Evolutionary conservation across 2,329 filamentous ascomycete species (phyloP), one percentile per base, ranked within the genome.

Genomic region (Metarhizium humberi): DNA sequence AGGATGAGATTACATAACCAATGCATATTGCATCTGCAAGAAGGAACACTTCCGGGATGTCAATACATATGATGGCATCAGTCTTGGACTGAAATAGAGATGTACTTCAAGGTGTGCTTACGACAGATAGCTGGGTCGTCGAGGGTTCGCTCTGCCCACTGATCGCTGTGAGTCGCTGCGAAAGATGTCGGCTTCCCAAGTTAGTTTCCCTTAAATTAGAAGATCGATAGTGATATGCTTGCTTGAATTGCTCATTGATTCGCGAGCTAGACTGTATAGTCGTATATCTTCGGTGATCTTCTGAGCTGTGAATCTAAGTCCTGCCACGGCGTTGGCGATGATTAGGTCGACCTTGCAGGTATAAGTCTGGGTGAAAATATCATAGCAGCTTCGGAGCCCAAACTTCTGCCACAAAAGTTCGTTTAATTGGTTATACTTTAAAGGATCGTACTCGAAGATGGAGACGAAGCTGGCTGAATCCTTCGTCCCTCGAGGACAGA

Each of bases 341-440:
- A 86, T 78, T 45, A 88, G 77, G 67, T 96, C 91, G 55, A 96
- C 85, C 73, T 94, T 94, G 59, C 90, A 82, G 14, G 87, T 85
- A 72, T 77, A 78, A 5, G 75, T 78, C 68, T 92, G 88, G n/a
- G 83, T 84, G 16, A 86, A 87, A 57, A 90, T 56, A 25, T 63
- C 56, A 59, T 80, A 81, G 63, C 69, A 73, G 30, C 57, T 64
- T 0, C 73, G 68, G 68, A 84, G 84, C n/a, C 76, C 78, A 40
- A 72, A 68, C 66, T 82, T 82, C 56, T 76, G 53, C 67, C 80
- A 82, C 7, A 84, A 72, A 1, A 80, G 70, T 52, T 75, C 73
- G 61, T 84, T 84, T 6, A 85, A 71, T 59, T 74, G 55, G 62
- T 82, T 78, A 51, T 75, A 75, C 68, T 80, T 82, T 54, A 64